Base-by-base conservation (phyloP, 208 protist genomes). In the Angomonas ambiguus region DNA sequence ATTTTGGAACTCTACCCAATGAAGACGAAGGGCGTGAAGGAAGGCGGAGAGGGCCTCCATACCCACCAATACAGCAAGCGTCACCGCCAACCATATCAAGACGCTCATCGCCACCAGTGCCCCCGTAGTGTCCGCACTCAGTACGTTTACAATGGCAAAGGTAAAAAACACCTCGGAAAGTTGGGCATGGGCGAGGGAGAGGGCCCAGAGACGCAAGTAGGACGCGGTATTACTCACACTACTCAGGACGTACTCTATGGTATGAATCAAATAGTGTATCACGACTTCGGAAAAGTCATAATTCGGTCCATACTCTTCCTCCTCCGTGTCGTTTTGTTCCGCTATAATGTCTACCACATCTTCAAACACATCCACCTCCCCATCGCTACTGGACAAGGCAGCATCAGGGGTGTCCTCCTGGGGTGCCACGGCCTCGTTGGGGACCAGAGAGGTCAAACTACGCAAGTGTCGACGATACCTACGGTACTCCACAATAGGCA, bases 131-230 rank as follows among this genome's bases (percentile, higher is more conserved):
- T 91, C 76, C 13, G 65, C 51, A 31, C 32, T 48, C 8, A 94
- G 69, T 13, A 82, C 32, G 18, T 79, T 79, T 51, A 81, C 71
- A 2, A 92, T 61, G 5, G 83, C 75, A 77, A 94, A 92, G 61
- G 71, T 87, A 61, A 87, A 93, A 62, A 97, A 96, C 18, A 98
- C 96, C 62, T 98, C 93, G 18, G 87, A 92, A 3, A 98, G 86
- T 80, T 98, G 90, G 42, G 98, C 97, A 79, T 99, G 99, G 25
- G 99, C 98, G 0, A 99, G 88, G 2, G 97, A 99, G n/a, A 99
- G 82, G 8, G 99, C 99, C 99, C 99, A 99, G 11, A 99, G 88
- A 69, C 99, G 95, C 30, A 99, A 87, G 80, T 99, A 99, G n/a
- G 98, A 99, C 4, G 99, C 99, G 13, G 99, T 99, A 82, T 99